Evolutionary conservation across 164 flowering plant species (phyloP).

Genomic region (Annona squamosa): DNA sequence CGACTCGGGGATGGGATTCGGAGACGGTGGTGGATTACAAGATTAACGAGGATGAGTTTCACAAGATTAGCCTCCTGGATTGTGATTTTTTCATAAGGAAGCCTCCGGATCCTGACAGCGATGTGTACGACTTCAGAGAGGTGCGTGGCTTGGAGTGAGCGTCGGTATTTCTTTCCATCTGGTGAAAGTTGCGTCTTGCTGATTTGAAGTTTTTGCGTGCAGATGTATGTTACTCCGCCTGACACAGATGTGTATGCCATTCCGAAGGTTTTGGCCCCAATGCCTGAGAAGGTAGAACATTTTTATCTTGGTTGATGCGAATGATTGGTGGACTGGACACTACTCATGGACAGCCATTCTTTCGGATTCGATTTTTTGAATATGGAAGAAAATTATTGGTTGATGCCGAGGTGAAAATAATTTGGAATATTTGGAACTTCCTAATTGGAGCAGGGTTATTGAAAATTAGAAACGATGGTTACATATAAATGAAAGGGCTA

Average conservation of each 20-base stretch:
- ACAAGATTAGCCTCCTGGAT: conserved; percentile 65
- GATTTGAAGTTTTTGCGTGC: conserved; percentile 6
- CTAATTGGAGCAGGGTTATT: neutral
- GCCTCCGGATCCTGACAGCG: conserved; percentile 87
- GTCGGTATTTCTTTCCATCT: neutral
- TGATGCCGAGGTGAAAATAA: neutral
- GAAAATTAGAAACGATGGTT: neutral
- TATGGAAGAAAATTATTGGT: neutral
- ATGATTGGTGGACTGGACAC: neutral
- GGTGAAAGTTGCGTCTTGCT: neutral
- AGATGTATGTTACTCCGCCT: conserved; percentile 99
- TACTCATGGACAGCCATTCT: neutral
- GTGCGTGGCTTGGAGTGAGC: conserved; percentile 5
- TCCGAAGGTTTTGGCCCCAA: conserved; percentile 87
- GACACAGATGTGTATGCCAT: conserved; percentile 90
- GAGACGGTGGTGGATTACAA: conserved; percentile 77
- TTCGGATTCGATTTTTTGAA: too few relatives aligned
- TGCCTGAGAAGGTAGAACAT: conserved; percentile 73
- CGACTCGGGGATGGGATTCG: conserved; percentile 82
- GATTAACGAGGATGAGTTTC: conserved; percentile 93
- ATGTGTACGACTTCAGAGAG: conserved; percentile 74
- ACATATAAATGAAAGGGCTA: neutral
- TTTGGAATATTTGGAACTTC: neutral
- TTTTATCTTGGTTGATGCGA: neutral
- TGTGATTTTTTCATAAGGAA: conserved; percentile 95